Base-by-base conservation (phyloP, 257 asterid genomes). In the Rhazya stricta region DNA sequence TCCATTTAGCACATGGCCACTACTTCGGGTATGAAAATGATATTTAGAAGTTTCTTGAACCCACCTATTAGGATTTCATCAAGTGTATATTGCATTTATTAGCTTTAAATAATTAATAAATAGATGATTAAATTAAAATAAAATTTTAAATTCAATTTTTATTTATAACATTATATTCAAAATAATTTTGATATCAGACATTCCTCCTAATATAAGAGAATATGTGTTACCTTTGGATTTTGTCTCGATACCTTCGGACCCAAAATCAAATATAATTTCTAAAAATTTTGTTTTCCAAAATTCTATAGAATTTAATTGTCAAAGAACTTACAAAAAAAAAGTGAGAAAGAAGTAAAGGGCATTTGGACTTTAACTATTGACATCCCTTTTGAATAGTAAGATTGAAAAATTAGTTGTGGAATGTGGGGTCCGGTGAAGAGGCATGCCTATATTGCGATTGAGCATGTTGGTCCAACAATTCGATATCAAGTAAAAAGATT, bases 1-100 rank as follows among this genome's bases (percentile, higher is more conserved):
- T 61, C 42, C 25, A 30, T 30, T 29, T 61, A 61, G 41, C 67
- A 61, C 67, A 61, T 61, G 71, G 71, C 71, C 71, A 66, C 71
- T 66, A 37, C 46, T 23, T n/a, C 12, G 9, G 21, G 71, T 36
- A 37, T 66, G 71, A 66, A 66, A 37, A 66, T 66, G 71, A 66
- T 66, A 41, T 66, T 6, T 9, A 37, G 71, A 66, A 66, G 71
- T 66, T 66, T 66, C 71, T 66, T 66, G 32, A 66, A 0, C 32
- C 50, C 71, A 65, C 48, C 23, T 19, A 30, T 21, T 3, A 19
- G 4, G 19, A 37, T 36, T 19, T 37, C 19, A 18, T 23, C 0
- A 43, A 9, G 1, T 41, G 3, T 9, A 60, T 6, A 1, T 57
- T 9, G 1, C n/a, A n/a, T n/a, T n/a, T n/a, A n/a, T n/a, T n/a